phyloP scores from a whole-genome alignment of 2,329 filamentous ascomycete species.

The Trichoderma aggressivum region DNA sequence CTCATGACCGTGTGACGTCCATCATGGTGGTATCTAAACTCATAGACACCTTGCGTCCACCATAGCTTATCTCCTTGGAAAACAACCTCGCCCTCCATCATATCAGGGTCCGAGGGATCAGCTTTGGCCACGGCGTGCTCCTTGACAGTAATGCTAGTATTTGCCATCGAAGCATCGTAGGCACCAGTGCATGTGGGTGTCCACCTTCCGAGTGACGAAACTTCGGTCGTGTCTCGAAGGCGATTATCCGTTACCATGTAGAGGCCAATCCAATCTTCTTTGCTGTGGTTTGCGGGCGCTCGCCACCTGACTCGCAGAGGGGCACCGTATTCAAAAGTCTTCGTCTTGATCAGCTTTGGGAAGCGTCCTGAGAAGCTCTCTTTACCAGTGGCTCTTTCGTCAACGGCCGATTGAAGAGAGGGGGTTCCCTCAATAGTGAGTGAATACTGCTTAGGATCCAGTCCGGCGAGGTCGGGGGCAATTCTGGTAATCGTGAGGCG shows the following conservation, averaged over 20 bases:
- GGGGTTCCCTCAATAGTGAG: constrained; percentile 68
- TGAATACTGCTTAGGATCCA: constrained; percentile 76
- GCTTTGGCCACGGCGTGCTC: constrained; percentile 57
- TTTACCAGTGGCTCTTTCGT: constrained; percentile 64
- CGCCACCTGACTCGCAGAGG: constrained; percentile 89
- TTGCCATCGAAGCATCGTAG: constrained; percentile 72
- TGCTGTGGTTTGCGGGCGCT: constrained; percentile 81
- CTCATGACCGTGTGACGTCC: constrained; percentile 92
- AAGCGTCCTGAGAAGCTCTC: constrained; percentile 69
- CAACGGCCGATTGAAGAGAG: constrained; percentile 46
- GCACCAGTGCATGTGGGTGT: constrained; percentile 71
- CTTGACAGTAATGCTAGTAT: constrained; percentile 70
- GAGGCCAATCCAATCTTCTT: constrained; percentile 91
- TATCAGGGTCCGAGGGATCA: constrained; percentile 53
- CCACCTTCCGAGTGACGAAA: constrained; percentile 88
- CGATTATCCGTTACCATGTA: constrained; percentile 96
- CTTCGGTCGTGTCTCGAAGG: constrained; percentile 76
- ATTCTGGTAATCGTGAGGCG: constrained; percentile 79
- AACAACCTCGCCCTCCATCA: constrained; percentile 74
- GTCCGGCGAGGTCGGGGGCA: constrained; percentile 74
- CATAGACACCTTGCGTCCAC: constrained; percentile 96
- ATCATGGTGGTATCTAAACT: constrained; percentile 95
- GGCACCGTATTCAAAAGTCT: constrained; percentile 82
- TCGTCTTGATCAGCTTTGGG: constrained; percentile 67
- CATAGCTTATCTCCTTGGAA: constrained; percentile 93